Conservation (phyloP, 768 basidiomycete species). For the Hirschioporus abietinus region DNA sequence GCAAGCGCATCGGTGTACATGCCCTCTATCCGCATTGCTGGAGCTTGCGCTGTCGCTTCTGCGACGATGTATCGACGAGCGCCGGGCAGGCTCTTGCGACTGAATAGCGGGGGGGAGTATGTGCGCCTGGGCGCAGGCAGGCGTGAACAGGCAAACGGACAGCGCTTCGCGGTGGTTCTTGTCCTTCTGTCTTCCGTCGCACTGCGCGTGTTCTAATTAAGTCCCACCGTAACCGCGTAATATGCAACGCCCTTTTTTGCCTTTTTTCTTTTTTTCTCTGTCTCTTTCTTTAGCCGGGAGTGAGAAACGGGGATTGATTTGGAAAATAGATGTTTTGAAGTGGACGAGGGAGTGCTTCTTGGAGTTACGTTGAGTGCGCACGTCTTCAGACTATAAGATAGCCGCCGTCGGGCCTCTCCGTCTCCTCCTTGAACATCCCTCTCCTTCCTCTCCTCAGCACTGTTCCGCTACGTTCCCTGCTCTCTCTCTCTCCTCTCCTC, state of each 20-base stretch:
- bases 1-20: not conserved
- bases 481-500: not conserved
- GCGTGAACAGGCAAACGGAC: not conserved
- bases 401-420: not conserved
- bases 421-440: conserved; percentile 1
- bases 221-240: not conserved
- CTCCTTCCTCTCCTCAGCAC: not conserved
- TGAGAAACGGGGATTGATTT: not conserved
- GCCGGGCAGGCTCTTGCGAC: not conserved
- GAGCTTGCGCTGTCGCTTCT: not conserved
- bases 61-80: not conserved
- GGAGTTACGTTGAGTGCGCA: not conserved
- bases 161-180: not conserved
- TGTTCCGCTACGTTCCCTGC: not conserved
- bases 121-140: not conserved
- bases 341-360: not conserved
- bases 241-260: not conserved
- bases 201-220: not conserved
- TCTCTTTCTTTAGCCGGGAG: not conserved
- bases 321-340: not conserved
- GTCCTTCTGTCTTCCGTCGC: not conserved
- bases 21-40: not conserved
- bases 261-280: not conserved
- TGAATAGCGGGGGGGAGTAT: not conserved
- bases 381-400: not conserved